A percentile compares a stretch with the other conserved stretches of the same genome.
These are phyloP conservation scores for Pseudogymnoascus sp. DNA, from an alignment of 2,329 filamentous ascomycete species.

Conservation along the genomic window DNA sequence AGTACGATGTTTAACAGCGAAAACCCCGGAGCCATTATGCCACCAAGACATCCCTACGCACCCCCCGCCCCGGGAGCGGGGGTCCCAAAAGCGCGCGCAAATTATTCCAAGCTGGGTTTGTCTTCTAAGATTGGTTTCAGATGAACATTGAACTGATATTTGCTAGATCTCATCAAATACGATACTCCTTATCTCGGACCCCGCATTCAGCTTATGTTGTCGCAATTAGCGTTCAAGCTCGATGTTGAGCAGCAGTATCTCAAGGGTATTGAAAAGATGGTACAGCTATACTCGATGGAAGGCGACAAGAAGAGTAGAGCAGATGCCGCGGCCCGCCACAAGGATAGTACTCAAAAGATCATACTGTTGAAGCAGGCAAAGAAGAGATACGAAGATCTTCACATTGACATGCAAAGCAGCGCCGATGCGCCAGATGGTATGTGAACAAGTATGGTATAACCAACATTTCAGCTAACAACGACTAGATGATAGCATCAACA, in stretches of 20 bases:
- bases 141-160: constrained; percentile 14
- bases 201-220: constrained; percentile 97
- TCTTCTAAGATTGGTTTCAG: constrained; percentile 14
- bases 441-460: constrained; percentile 22
- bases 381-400: constrained; percentile 93
- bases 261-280: constrained; percentile 98
- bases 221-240: constrained; percentile 96
- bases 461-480: constrained; percentile 14
- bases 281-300: constrained; percentile 93
- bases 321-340: constrained; percentile 79
- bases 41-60: constrained; percentile 69
- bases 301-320: constrained; percentile 92
- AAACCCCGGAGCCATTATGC: constrained; percentile 56
- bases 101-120: constrained; percentile 93
- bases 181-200: constrained; percentile 92
- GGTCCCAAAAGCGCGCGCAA: constrained; percentile 68
- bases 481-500: constrained; percentile 89
- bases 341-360: constrained; percentile 98
- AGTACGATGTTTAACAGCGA: constrained; percentile 37
- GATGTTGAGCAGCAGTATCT: constrained; percentile 99
- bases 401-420: constrained; percentile 77
- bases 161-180: constrained; percentile 89
- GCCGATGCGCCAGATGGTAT: constrained; percentile 73
- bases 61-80: constrained; percentile 62
- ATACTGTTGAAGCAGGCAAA: constrained; percentile 89